Evolutionary conservation across 2,329 filamentous ascomycete genomes (phyloP), one percentile per base, ranked within the genome.

Genomic region (Nothomitra cinnamomea): DNA sequence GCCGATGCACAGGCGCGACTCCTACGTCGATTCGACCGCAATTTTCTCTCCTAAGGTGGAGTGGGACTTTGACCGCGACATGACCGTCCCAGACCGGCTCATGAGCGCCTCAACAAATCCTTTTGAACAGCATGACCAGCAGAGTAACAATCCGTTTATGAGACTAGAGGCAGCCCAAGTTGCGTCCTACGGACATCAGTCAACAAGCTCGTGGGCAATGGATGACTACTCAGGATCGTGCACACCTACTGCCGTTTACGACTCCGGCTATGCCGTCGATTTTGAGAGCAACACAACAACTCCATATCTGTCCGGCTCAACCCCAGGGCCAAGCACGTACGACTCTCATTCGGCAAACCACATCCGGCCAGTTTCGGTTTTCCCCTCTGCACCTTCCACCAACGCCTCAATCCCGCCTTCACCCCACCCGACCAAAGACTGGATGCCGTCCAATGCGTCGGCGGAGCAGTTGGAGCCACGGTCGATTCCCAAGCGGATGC

Each of bases 201-300:
- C 45, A 19, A 60, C 62, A 49, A 65, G 69, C 52, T 64, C 72
- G 57, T 89, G 85, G 84, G 71, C 79, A 51, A 74, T 82, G 64
- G 75, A 79, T 60, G 75, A 75, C 51, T 73, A 72, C 60, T 85
- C 84, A 24, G 83, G 80, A 52, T 78, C 85, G 57, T 83, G 80
- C 66, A 90, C 86, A 5, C 83, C 85, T 15, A 79, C 87, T 57
- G 80, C 79, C 57, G 72, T 79, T 53, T 85, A 86, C 61, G 82
- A 85, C 61, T 32, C 45, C 5, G 76, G 80, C 47, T 78, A 76
- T 61, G 68, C 71, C 35, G 66, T 70, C 40, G 72, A 77, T 49
- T 73, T 72, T 61, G 73, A 76, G 53, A 64, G 70, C 58, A 65
- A 64, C 55, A 58, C 69, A n/a, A 61, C 66, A 49, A 41, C 49